A percentile compares a stretch with the other conserved stretches of the same genome.
Evolutionary conservation across 495 filamentous ascomycete species (phyloP).

Genomic region (Penicillium canariense): DNA sequence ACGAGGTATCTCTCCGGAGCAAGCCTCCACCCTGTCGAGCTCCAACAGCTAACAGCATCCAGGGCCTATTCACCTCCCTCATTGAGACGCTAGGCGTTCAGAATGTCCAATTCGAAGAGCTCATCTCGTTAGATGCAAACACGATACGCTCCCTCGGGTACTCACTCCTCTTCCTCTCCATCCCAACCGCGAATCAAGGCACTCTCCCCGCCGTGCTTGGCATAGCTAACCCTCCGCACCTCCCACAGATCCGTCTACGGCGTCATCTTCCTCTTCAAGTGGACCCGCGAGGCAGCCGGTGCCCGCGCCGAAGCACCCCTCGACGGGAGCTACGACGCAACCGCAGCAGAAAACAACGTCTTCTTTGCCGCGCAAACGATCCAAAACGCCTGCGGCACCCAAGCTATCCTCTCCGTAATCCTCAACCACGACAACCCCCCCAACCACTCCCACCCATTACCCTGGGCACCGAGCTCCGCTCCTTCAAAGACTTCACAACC

Average conservation of each 20-base stretch:
- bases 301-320: constrained; percentile 57
- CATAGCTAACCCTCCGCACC: constrained; percentile 13
- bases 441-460: constrained; percentile 17
- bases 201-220: no score
- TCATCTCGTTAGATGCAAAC: constrained; percentile 83
- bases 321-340: constrained; percentile 77
- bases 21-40: not conserved
- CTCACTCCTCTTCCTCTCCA: not conserved
- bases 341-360: constrained; percentile 62
- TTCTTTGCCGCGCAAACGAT: constrained; percentile 99
- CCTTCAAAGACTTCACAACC: constrained; percentile 90
- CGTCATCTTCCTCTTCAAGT: constrained; percentile 99
- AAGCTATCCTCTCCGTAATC: constrained; percentile 88
- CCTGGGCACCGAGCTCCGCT: constrained; percentile 60
- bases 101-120: constrained; percentile 95
- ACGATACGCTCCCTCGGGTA: constrained; percentile 67
- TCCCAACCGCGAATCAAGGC: no score
- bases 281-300: constrained; percentile 70
- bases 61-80: constrained; percentile 98
- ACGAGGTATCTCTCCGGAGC: constrained; percentile 62
- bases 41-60: constrained; percentile 13
- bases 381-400: constrained; percentile 98
- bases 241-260: constrained; percentile 75
- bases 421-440: constrained; percentile 68
- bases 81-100: constrained; percentile 87